Conservation (phyloP, 1,284 basidiomycete species). For the Apiotrichum montevideense region DNA sequence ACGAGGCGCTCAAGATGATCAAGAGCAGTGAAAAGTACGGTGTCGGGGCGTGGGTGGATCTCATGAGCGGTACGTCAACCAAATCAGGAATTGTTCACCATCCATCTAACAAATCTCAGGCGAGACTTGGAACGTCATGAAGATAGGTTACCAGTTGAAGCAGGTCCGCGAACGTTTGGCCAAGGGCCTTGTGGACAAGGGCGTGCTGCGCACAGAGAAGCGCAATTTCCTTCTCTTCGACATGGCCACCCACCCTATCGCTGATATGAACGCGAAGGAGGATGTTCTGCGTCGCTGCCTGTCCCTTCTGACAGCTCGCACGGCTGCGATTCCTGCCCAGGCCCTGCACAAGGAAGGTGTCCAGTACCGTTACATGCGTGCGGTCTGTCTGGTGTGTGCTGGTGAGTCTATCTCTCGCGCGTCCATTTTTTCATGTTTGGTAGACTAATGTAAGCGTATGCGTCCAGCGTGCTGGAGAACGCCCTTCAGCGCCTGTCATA, state of each 20-base stretch:
- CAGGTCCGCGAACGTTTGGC: slow-evolving; percentile 92
- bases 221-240: slow-evolving; percentile 96
- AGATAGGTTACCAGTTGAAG: slow-evolving; percentile 95
- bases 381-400: slow-evolving; percentile 76
- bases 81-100: not conserved
- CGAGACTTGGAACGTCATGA: slow-evolving; percentile 98
- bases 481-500: slow-evolving; percentile 79
- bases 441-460: slow-evolving; percentile 54
- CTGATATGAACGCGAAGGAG: slow-evolving; percentile 83
- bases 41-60: slow-evolving; percentile 88
- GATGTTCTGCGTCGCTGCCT: slow-evolving; percentile 69
- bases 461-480: slow-evolving; percentile 90
- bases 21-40: slow-evolving; percentile 69
- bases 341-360: slow-evolving; percentile 68
- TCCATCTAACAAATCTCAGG: slow-evolving; percentile 51
- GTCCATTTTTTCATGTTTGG: not conserved
- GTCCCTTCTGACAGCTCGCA: slow-evolving; percentile 71
- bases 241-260: slow-evolving; percentile 94
- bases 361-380: slow-evolving; percentile 70
- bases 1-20: slow-evolving; percentile 94
- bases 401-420: slow-evolving; percentile 44
- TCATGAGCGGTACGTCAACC: slow-evolving; percentile 68
- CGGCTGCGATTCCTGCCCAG: slow-evolving; percentile 65
- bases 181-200: slow-evolving; percentile 96
- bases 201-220: slow-evolving; percentile 92